These are phyloP conservation scores for Fusarium acutatum DNA, from an alignment of 2,329 filamentous ascomycete genomes.

Conservation along the genomic window DNA sequence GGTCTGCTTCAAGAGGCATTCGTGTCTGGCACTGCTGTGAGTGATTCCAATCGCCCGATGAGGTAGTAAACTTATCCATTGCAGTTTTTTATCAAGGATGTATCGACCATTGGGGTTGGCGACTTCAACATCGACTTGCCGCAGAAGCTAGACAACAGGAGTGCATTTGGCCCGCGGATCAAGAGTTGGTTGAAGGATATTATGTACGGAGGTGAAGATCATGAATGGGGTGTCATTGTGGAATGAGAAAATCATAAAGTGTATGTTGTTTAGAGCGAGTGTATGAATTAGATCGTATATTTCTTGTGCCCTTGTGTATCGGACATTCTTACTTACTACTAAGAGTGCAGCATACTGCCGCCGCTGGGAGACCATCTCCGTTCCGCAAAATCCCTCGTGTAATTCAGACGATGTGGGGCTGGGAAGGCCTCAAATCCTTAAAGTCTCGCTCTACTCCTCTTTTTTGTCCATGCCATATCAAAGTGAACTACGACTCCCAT, in stretches of 20 bases:
- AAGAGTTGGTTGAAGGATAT: not conserved
- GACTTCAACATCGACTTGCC: not conserved
- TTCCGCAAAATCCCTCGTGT: not conserved
- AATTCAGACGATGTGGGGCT: not conserved
- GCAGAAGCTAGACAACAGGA: not conserved
- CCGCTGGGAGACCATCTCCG: not conserved
- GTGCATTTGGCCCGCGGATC: not conserved
- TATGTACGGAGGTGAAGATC: not conserved
- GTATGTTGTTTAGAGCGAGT: rapidly evolving
- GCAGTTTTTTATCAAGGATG: not conserved
- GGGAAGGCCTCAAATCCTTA: not conserved
- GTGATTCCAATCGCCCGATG: rapidly evolving
- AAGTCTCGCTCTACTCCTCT: rapidly evolving
- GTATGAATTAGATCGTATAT: rapidly evolving
- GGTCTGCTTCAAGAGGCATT: not conserved
- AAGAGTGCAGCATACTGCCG: too few relatives aligned
- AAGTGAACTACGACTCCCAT: rapidly evolving
- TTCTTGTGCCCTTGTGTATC: rapidly evolving
- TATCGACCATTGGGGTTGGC: not conserved
- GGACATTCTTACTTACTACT: too few relatives aligned
- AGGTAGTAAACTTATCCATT: rapidly evolving
- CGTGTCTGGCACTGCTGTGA: not conserved
- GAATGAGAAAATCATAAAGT: rapidly evolving
- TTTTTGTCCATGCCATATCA: not conserved
- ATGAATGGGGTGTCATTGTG: not conserved